phyloP scores from a whole-genome alignment of 148 eudicot species.

The Vaccinium darrowii region DNA sequence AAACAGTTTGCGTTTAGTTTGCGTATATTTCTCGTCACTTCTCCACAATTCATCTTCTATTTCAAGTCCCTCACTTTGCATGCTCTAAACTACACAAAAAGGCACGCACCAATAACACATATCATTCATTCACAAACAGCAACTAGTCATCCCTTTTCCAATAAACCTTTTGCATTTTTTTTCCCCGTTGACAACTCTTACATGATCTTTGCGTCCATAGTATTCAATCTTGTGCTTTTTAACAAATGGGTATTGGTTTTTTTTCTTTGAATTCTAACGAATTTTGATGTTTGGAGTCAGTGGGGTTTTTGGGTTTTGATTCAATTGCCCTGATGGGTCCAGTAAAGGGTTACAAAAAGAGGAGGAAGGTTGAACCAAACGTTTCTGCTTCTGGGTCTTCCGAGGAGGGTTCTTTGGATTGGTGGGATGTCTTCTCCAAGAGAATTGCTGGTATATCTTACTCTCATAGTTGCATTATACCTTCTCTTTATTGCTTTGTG shows the following conservation, averaged over 20 bases:
- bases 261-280: constrained; percentile 22
- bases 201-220: constrained; percentile 17
- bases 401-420: constrained; percentile 63
- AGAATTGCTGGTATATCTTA: constrained; percentile 52
- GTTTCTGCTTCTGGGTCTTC: constrained; percentile 41
- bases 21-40: constrained; percentile 11
- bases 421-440: constrained; percentile 66
- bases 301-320: constrained; percentile 37
- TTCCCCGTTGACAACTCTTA: constrained; percentile 6
- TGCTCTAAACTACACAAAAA: constrained; percentile 26
- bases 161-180: constrained; percentile 15
- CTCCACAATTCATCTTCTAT: constrained; percentile 1
- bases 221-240: constrained; percentile 15
- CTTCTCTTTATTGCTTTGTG: constrained; percentile 5
- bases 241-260: constrained; percentile 21
- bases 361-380: constrained; percentile 41
- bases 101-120: constrained; percentile 13
- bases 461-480: constrained; percentile 5
- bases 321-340: constrained; percentile 66
- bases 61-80: constrained; percentile 28
- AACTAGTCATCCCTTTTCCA: constrained; percentile 10
- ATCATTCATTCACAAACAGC: constrained; percentile 18
- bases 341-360: constrained; percentile 66
- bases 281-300: constrained; percentile 23
- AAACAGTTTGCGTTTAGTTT: neutral